Evolutionary conservation across 345 rosid species (phyloP).

Genomic region (Hibiscus syriacus): DNA sequence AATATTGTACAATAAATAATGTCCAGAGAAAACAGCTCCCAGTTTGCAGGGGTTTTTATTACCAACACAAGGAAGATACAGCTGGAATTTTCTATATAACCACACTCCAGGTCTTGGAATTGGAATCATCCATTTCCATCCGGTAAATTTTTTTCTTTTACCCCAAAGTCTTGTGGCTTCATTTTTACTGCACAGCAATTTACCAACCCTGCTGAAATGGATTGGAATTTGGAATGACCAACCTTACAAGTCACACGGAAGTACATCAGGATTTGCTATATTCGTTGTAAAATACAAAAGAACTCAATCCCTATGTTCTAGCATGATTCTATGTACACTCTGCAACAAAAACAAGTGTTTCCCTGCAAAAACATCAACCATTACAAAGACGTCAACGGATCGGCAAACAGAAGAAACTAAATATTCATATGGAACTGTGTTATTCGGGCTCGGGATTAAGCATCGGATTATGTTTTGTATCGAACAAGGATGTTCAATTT

Average conservation of each 20-base stretch:
- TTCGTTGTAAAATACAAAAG: not conserved
- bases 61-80: not conserved
- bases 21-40: not conserved
- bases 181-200: conserved; percentile 17
- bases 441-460: too few species aligned
- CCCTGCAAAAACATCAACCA: conserved; percentile 19
- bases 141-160: not conserved
- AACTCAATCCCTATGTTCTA: conserved; percentile 13
- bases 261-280: not conserved
- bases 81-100: conserved; percentile 1
- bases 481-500: not conserved
- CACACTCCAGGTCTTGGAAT: too few species aligned
- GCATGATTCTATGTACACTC: conserved; percentile 25
- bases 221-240: conserved; percentile 6
- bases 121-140: conserved; percentile 5
- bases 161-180: not conserved
- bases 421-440: too few species aligned
- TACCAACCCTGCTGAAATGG: not conserved
- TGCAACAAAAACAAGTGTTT: conserved; percentile 9
- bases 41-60: conserved; percentile 10
- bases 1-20: not conserved
- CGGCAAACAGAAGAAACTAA: not conserved
- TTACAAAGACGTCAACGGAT: not conserved
- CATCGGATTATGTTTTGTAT: not conserved
- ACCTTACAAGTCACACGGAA: conserved; percentile 17